phyloP scores from a whole-genome alignment of 768 basidiomycete species.

The Termitomyces sp. region DNA sequence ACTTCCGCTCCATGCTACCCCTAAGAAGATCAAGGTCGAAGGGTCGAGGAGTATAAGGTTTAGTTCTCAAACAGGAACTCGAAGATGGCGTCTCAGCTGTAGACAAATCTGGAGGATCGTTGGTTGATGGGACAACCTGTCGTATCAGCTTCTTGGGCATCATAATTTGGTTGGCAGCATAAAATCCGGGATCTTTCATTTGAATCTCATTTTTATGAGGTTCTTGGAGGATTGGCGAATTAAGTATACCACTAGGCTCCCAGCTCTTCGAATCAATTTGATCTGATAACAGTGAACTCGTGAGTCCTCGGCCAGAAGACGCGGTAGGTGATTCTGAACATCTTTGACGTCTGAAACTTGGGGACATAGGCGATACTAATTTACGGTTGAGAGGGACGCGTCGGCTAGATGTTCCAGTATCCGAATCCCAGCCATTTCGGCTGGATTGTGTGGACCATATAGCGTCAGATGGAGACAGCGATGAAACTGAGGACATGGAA shows the following conservation, averaged over 20 bases:
- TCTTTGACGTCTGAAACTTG: slow-evolving; percentile 33
- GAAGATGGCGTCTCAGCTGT: slow-evolving; percentile 30
- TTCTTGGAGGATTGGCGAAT: slow-evolving; percentile 31
- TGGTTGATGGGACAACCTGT: slow-evolving; percentile 36
- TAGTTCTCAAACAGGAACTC: slow-evolving; percentile 49
- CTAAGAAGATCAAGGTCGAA: slow-evolving; percentile 41
- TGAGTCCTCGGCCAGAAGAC: slow-evolving; percentile 36
- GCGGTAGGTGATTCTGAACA: slow-evolving; percentile 30
- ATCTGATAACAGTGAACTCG: slow-evolving; percentile 28
- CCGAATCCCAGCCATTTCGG: slow-evolving; percentile 57
- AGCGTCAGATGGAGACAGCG: slow-evolving; percentile 56
- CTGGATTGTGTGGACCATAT: slow-evolving; percentile 31
- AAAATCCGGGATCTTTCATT: slow-evolving; percentile 22
- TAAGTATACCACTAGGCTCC: slow-evolving; percentile 29
- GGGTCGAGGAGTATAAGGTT: slow-evolving; percentile 45
- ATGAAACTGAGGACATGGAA: slow-evolving; percentile 65
- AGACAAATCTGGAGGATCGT: slow-evolving; percentile 55
- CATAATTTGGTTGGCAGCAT: slow-evolving; percentile 10
- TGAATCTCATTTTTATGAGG: slow-evolving; percentile 19
- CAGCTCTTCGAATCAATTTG: slow-evolving; percentile 24
- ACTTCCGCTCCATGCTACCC: slow-evolving; percentile 29
- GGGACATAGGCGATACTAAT: slow-evolving; percentile 72
- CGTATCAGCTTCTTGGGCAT: slow-evolving; percentile 28
- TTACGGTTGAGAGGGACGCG: slow-evolving; percentile 62
- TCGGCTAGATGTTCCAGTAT: slow-evolving; percentile 47